These are phyloP conservation scores for Penicillium turbatum DNA, from an alignment of 495 filamentous ascomycete genomes.

Conservation along the genomic window DNA sequence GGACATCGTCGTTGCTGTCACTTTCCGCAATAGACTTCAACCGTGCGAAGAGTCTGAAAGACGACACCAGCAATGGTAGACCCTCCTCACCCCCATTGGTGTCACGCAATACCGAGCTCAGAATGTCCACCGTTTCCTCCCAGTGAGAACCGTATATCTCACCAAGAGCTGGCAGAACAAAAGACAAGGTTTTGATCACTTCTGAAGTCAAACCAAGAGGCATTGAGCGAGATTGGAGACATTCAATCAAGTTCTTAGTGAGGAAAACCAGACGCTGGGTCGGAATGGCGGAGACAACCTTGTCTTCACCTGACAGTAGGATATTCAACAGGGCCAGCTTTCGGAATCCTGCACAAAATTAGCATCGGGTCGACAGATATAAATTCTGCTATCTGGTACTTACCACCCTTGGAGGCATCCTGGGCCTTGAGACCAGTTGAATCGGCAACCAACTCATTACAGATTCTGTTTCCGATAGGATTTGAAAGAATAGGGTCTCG, in stretches of 20 bases:
- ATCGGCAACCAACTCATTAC: slow-evolving; percentile 58
- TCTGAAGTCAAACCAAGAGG: slow-evolving; percentile 39
- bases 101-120: slow-evolving; percentile 52
- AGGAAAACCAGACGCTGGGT: slow-evolving; percentile 80
- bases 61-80: slow-evolving; percentile 61
- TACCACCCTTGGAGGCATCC: slow-evolving; percentile 38
- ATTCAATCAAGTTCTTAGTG: slow-evolving; percentile 69
- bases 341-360: slow-evolving; percentile 39
- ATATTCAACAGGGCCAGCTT: slow-evolving; percentile 57
- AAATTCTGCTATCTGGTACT: slow-evolving; percentile 6
- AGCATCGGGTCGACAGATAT: slow-evolving; percentile 5
- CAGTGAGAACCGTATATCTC: slow-evolving; percentile 85
- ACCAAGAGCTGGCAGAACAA: slow-evolving; percentile 64
- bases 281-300: slow-evolving; percentile 53
- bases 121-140: slow-evolving; percentile 58
- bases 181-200: slow-evolving; percentile 58
- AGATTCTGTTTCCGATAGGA: slow-evolving; percentile 41
- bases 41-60: slow-evolving; percentile 63
- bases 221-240: slow-evolving; percentile 53
- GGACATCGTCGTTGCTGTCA: slow-evolving; percentile 80
- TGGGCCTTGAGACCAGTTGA: slow-evolving; percentile 50
- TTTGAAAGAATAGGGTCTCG: slow-evolving; percentile 34
- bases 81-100: slow-evolving; percentile 40
- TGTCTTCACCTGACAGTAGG: slow-evolving; percentile 49
- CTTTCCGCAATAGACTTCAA: slow-evolving; percentile 50